A percentile compares a stretch with the other conserved stretches of the same genome.
These are phyloP conservation scores for Byssothecium circinans DNA, from an alignment of 2,329 filamentous ascomycete species.

Conservation along the genomic window DNA sequence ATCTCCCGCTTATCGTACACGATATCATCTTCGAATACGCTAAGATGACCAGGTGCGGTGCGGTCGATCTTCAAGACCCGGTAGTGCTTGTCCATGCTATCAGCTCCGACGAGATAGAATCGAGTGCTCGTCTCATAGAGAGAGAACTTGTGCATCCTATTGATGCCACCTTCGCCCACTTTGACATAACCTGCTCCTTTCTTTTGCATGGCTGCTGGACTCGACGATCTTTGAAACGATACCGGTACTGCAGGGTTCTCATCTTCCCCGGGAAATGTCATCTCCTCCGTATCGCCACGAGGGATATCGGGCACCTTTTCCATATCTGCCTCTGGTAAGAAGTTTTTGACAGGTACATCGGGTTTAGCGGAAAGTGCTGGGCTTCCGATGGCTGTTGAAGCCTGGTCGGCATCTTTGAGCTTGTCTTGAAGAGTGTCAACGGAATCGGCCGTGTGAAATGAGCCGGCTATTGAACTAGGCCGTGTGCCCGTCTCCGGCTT, in stretches of 20 bases:
- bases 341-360: conserved; percentile 29
- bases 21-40: conserved; percentile 90
- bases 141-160: conserved; percentile 90
- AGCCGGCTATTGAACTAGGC: conserved; percentile 22
- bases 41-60: conserved; percentile 76
- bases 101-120: conserved; percentile 92
- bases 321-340: conserved; percentile 36
- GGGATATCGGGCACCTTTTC: conserved; percentile 34
- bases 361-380: conserved; percentile 25
- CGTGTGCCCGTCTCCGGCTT: conserved; percentile 26
- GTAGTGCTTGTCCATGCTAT: conserved; percentile 85
- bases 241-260: conserved; percentile 44
- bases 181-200: conserved; percentile 46
- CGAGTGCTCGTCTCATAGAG: conserved; percentile 91
- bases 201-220: conserved; percentile 42
- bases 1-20: conserved; percentile 92
- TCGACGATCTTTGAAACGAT: conserved; percentile 44
- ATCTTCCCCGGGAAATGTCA: conserved; percentile 46
- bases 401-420: conserved; percentile 28
- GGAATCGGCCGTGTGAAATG: conserved; percentile 25
- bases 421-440: conserved; percentile 32
- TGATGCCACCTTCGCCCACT: conserved; percentile 47
- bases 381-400: conserved; percentile 29
- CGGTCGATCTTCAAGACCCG: conserved; percentile 94
- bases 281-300: conserved; percentile 32